Percentiles rank a stretch among this genome's conserved stretches.
Evolutionary conservation across 2,329 filamentous ascomycete genomes (phyloP).

Genomic region (Coccinonectria pachysandricola): DNA sequence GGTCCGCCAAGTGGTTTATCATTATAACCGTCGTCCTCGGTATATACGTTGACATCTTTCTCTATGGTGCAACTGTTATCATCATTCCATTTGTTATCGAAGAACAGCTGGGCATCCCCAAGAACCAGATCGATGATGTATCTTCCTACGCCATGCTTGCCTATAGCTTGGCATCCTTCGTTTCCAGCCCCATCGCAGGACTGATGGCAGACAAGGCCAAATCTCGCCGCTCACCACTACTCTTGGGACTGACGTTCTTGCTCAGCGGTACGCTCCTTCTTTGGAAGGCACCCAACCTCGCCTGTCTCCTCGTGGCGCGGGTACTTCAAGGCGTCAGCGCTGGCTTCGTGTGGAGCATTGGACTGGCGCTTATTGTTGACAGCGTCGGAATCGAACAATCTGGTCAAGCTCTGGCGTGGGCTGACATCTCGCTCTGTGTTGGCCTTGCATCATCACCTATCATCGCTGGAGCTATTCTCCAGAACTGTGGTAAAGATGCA

Average conservation of each 20-base stretch:
- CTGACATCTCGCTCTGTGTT: slow-evolving; percentile 7
- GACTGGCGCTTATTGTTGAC: slow-evolving; percentile 8
- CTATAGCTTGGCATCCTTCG: slow-evolving; percentile 5
- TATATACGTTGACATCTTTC: slow-evolving; percentile 9
- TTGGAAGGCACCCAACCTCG: slow-evolving; percentile 1
- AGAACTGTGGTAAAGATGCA: slow-evolving; percentile 1
- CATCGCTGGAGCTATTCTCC: slow-evolving; percentile 3
- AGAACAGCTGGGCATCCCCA: slow-evolving; percentile 1
- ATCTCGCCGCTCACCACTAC: slow-evolving; percentile 4
- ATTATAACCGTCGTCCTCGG: slow-evolving; percentile 6
- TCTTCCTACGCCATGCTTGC: slow-evolving; percentile 6
- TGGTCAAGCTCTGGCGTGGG: slow-evolving; percentile 3
- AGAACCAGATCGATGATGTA: slow-evolving; percentile 2
- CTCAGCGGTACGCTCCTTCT: slow-evolving; percentile 3
- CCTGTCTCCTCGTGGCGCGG: slow-evolving; percentile 3
- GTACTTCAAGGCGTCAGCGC: slow-evolving; percentile 5
- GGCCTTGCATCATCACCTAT: slow-evolving; percentile 4
- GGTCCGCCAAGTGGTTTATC: slow-evolving; percentile 5
- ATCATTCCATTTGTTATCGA: slow-evolving; percentile 8
- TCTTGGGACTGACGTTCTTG: slow-evolving; percentile 4
- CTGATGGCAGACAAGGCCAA: slow-evolving; percentile 6
- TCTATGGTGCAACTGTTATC: slow-evolving; percentile 8
- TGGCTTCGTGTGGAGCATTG: slow-evolving; percentile 7
- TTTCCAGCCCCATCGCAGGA: slow-evolving; percentile 4
- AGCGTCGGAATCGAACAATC: slow-evolving; percentile 2